These are phyloP conservation scores for Cenchrus americanus DNA, from an alignment of 176 grass and related monocot genomes.

Conservation along the genomic window DNA sequence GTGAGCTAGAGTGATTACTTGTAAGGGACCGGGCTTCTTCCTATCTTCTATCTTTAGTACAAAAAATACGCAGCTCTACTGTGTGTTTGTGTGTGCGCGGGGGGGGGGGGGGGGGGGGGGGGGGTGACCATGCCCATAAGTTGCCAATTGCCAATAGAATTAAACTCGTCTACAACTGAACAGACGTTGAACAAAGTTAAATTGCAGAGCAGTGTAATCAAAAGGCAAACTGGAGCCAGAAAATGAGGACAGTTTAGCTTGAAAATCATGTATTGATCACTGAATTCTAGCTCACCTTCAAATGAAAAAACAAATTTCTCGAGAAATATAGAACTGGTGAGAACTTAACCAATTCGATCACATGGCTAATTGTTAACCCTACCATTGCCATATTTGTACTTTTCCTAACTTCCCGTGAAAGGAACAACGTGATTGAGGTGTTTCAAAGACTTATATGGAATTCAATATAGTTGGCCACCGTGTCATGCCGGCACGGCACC, in stretches of 20 bases:
- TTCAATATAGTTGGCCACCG: too few relatives aligned
- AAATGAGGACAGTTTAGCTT: not conserved
- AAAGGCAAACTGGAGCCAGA: too few relatives aligned
- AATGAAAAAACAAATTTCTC: slow-evolving; percentile 8
- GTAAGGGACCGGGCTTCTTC: too few relatives aligned
- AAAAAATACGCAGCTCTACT: too few relatives aligned
- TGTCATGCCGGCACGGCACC: too few relatives aligned
- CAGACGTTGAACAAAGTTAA: not conserved
- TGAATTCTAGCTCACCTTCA: not conserved
- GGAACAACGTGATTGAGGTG: not conserved
- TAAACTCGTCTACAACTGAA: not conserved
- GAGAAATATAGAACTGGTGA: not conserved
- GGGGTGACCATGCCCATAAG: not conserved
- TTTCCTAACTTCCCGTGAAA: not conserved
- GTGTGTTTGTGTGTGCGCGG: too few relatives aligned
- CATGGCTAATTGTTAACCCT: not conserved
- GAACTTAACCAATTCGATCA: not conserved
- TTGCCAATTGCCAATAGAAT: not conserved
- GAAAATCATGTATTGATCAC: not conserved
- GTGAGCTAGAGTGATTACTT: not conserved
- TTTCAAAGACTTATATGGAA: not conserved
- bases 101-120: too few relatives aligned
- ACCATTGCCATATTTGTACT: not conserved
- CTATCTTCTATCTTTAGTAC: too few relatives aligned
- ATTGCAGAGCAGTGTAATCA: too few relatives aligned